phyloP scores from a whole-genome alignment of 192 early-diverging fungal species.

The Linnemannia elongata region DNA sequence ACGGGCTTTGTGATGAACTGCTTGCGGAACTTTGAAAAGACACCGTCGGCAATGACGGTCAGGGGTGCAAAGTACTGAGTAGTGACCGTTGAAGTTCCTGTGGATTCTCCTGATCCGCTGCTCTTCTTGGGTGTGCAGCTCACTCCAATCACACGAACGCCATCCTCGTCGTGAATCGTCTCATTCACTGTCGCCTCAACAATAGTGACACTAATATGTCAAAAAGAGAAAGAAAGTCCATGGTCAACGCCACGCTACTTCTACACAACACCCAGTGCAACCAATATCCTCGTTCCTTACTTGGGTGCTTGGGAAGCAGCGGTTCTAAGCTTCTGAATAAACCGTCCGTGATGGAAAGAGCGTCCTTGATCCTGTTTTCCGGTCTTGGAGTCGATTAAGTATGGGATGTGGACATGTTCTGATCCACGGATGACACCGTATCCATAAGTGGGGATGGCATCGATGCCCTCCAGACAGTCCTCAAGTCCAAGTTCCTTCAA shows the following conservation, averaged over 20 bases:
- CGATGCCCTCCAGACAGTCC: conserved; percentile 88
- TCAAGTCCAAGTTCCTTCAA: conserved; percentile 81
- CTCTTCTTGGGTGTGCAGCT: conserved; percentile 58
- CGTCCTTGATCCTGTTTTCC: conserved; percentile 70
- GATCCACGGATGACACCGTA: conserved; percentile 85
- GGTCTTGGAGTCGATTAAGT: conserved; percentile 67
- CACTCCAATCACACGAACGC: conserved; percentile 70
- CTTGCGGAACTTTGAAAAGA: conserved; percentile 94
- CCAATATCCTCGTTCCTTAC: conserved; percentile 53
- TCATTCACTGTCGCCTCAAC: conserved; percentile 83
- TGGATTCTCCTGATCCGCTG: conserved; percentile 6
- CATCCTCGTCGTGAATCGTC: conserved; percentile 67
- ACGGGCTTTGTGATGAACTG: conserved; percentile 70
- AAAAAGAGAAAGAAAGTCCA: neutral
- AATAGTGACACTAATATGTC: conserved; percentile 71
- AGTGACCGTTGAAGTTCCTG: conserved; percentile 8
- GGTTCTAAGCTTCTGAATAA: conserved; percentile 87
- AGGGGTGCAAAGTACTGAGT: conserved; percentile 75
- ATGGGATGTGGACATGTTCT: conserved; percentile 77
- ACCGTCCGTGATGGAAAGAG: conserved; percentile 95
- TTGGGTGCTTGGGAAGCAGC: conserved; percentile 68
- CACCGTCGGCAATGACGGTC: conserved; percentile 93
- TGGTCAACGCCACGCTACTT: neutral
- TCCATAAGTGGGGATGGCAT: conserved; percentile 85
- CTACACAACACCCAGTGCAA: neutral